Conservation (phyloP, 176 grass and related monocot genomes). For the Elymus sibiricus region DNA sequence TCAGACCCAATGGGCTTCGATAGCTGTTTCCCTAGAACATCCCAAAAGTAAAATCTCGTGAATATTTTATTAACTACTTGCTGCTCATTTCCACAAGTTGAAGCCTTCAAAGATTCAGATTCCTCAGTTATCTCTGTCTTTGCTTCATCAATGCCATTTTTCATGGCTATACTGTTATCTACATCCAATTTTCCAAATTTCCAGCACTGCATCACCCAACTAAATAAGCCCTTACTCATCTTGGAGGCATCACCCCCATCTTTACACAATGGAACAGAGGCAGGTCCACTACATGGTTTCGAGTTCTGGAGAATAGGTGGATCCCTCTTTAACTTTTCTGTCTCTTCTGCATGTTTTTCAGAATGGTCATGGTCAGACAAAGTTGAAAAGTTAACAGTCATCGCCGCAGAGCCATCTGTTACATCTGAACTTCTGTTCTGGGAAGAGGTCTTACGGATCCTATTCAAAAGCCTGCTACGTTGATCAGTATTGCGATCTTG, state of each 20-base stretch:
- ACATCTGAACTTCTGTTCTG: background rate
- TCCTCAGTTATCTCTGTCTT: conserved; percentile 19
- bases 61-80: conserved; percentile 45
- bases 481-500: conserved; percentile 23
- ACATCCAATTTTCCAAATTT: conserved; percentile 41
- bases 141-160: conserved; percentile 17
- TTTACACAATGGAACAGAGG: conserved; percentile 29
- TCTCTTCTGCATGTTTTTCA: conserved; percentile 26
- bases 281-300: conserved; percentile 6
- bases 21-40: conserved; percentile 51
- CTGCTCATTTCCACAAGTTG: conserved; percentile 31
- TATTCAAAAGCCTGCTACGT: conserved; percentile 15
- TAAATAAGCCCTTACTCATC: conserved; percentile 37
- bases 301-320: conserved; percentile 24
- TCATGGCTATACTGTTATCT: conserved; percentile 30
- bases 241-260: conserved; percentile 27
- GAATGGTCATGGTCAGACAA: conserved; percentile 13
- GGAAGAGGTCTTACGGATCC: conserved; percentile 11
- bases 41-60: conserved; percentile 60
- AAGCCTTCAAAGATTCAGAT: conserved; percentile 29
- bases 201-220: conserved; percentile 38
- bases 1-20: conserved; percentile 49
- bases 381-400: conserved; percentile 24
- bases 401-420: background rate
- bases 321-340: conserved; percentile 4